These are phyloP conservation scores for Ascochyta lentis DNA, from an alignment of 2,329 filamentous ascomycete genomes.

Conservation along the genomic window DNA sequence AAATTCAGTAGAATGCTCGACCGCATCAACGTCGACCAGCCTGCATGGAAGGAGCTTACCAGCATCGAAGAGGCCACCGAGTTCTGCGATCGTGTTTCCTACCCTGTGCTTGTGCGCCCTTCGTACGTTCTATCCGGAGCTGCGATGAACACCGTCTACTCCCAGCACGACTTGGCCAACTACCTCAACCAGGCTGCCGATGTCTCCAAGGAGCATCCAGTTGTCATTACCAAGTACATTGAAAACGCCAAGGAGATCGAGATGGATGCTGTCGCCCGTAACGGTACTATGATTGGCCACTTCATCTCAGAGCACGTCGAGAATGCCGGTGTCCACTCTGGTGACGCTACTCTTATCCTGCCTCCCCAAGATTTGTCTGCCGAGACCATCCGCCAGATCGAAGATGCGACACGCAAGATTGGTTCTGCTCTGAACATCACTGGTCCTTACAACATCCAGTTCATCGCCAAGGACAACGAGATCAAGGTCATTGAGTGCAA, in stretches of 20 bases:
- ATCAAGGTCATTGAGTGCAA: conserved; percentile 99
- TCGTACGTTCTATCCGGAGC: conserved; percentile 97
- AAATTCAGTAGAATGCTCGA: conserved; percentile 99
- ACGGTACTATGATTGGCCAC: conserved; percentile 89
- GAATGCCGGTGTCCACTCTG: conserved; percentile 97
- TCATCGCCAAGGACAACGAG: conserved; percentile 99
- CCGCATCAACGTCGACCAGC: conserved; percentile 92
- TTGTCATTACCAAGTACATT: conserved; percentile 99
- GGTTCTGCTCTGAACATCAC: conserved; percentile 93
- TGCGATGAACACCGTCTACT: conserved; percentile 99
- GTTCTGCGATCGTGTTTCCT: conserved; percentile 88
- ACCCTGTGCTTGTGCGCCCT: conserved; percentile 92
- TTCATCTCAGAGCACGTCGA: conserved; percentile 99
- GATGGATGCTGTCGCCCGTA: conserved; percentile 95
- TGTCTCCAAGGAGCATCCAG: conserved; percentile 92
- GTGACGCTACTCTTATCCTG: conserved; percentile 93
- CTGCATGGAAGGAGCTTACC: conserved; percentile 96
- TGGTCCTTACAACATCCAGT: conserved; percentile 98
- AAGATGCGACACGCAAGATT: conserved; percentile 95
- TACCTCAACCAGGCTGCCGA: conserved; percentile 91
- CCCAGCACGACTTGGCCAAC: conserved; percentile 85
- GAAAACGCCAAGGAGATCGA: conserved; percentile 99
- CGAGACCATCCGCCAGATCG: conserved; percentile 88
- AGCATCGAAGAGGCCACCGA: conserved; percentile 87
- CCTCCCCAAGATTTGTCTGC: conserved; percentile 91